Evolutionary conservation across 1,139 yeast genomes (phyloP).

Genomic region (Suhomyces coccinellae): DNA sequence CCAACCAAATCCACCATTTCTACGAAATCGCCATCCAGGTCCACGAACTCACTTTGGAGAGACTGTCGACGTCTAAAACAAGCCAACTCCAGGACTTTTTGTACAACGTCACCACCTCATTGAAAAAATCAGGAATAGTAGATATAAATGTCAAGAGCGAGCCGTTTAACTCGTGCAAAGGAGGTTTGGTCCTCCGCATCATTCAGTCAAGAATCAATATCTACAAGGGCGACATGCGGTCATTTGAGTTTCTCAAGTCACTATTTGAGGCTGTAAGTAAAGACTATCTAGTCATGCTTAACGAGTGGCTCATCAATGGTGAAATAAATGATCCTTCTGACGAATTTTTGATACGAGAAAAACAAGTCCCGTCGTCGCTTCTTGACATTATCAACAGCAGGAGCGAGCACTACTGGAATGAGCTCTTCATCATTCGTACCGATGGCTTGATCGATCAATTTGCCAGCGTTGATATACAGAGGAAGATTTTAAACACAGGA

Average conservation of each 20-base stretch:
- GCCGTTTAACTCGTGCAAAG: conserved; percentile 60
- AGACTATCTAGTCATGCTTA: conserved; percentile 68
- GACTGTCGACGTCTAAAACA: conserved; percentile 13
- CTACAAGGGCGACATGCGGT: conserved; percentile 65
- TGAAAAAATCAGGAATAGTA: conserved; percentile 41
- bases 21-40: conserved; percentile 54
- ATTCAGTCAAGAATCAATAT: conserved; percentile 58
- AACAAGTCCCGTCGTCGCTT: conserved; percentile 31
- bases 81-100: conserved; percentile 16
- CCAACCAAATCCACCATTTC: conserved; percentile 48
- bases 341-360: conserved; percentile 72
- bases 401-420: conserved; percentile 85
- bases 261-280: conserved; percentile 61
- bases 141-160: conserved; percentile 54
- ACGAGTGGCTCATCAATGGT: conserved; percentile 78
- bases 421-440: conserved; percentile 69
- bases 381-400: conserved; percentile 46
- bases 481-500: conserved; percentile 77
- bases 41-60: conserved; percentile 36
- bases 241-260: conserved; percentile 50
- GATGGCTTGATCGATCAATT: conserved; percentile 79
- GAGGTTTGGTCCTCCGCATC: conserved; percentile 63
- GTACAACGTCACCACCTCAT: conserved; percentile 30
- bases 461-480: conserved; percentile 52
- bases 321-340: conserved; percentile 73